Base-by-base conservation (phyloP, 2,329 filamentous ascomycete species). In the Domatiomyces catenatus region DNA sequence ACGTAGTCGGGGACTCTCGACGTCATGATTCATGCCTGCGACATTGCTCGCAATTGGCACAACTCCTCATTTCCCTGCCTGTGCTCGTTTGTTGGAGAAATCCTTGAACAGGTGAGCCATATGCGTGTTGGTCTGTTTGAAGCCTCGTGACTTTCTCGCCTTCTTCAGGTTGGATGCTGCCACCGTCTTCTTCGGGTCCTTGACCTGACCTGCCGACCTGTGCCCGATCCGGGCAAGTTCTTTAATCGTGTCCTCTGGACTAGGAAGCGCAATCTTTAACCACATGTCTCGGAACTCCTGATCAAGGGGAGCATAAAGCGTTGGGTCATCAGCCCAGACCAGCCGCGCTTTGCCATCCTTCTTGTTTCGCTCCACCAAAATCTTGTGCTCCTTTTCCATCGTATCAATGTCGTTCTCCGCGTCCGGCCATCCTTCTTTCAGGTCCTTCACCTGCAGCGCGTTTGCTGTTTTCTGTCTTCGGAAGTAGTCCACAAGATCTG, bases 401-500 rank as follows among this genome's bases (percentile, higher is more conserved):
- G 78, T 74, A 55, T 84, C 77, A 64, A 98, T 84, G 8, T 84
- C 77, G 18, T 82, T 76, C 18, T 83, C 77, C 54, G 89, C 81
- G 62, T 87, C 93, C 60, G 83, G 82, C 92, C 92, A 98, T 56
- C 92, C 92, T 64, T 98, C 92, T 68, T 94, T 94, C 54, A 98
- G 76, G 61, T 95, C 88, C 65, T 87, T 88, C 55, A 96, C 86
- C 39, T 75, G 76, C 50, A 96, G 78, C 10, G 86, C 87, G 57
- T 83, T 80, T 1, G 86, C 85, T 52, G 88, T 88, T 48, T 79
- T 80, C 67, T 89, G 88, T 49, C 76, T 75, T 68, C 94, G 88
- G 28, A 98, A 77, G 63, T 86, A 84, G 50, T 77, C 78, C 50
- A 94, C 79, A 50, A 98, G 77, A 60, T 88, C 80, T 42, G 83